Base-by-base conservation (phyloP, 345 rosid genomes). In the Arabidopsis arenosa region DNA sequence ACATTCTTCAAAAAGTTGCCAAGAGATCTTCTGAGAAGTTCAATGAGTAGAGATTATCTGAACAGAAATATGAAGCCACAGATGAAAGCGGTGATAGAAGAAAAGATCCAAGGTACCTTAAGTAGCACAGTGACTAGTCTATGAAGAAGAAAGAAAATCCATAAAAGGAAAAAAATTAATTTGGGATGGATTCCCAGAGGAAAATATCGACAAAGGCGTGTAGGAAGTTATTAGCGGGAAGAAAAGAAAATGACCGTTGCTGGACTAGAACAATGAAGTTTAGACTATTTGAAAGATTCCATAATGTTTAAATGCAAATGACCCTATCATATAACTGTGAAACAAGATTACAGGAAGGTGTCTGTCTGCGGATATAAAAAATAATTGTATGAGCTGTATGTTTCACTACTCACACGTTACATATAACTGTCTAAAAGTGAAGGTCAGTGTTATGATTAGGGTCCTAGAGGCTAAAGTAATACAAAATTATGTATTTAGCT, bases 61-160 rank as follows among this genome's bases (percentile, higher is more conserved):
- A 18, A 21, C 47, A 17, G 47, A 60, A 18, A 6, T 21, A 37
- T 39, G 65, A 60, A 61, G 66, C 30, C 26, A 36, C n/a, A 6
- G 10, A 61, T 60, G 32, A 36, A 58, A 36, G 4, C n/a, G 9
- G 41, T 60, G 65, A 40, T 21, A 6, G 49, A 61, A 61, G 66
- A 21, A 17, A 39, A 61, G 35, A 40, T 39, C 49, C 15, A 61
- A 40, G 17, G 10, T 40, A 21, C 32, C 47, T 61, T 61, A 39
- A 61, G 48, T 39, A 18, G 32, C 48, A 60, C 48, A 39, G 3
- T 32, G 62, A n/a, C 30, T 15, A 26, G 32, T 5, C 7, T 26
- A 26, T 53, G 35, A 53, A 53, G n/a, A 53, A 53, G 7, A 53
- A 53, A 26, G 35, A 53, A 9, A 53, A 10, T 7, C 35, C n/a